These are phyloP conservation scores for Aspergillus persii DNA, from an alignment of 2,329 filamentous ascomycete genomes.

Conservation along the genomic window DNA sequence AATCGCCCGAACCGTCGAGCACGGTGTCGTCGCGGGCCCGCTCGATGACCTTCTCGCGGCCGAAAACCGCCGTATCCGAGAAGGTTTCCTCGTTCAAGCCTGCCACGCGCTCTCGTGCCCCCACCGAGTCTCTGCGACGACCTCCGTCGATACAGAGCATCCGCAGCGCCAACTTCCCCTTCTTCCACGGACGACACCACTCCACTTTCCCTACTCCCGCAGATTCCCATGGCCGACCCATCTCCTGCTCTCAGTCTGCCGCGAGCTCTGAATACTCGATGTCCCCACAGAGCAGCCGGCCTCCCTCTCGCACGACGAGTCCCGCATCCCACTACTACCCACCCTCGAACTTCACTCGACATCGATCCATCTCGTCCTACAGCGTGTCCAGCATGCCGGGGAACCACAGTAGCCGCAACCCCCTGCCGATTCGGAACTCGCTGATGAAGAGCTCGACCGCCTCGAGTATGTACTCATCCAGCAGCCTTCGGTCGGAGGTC, in stretches of 20 bases:
- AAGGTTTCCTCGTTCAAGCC: conserved; percentile 4
- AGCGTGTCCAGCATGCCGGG: conserved; percentile 23
- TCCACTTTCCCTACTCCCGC: conserved; percentile 8
- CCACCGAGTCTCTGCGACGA: conserved; percentile 19
- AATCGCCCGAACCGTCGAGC: conserved; percentile 20
- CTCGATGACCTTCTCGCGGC: conserved; percentile 24
- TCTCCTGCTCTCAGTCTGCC: conserved; percentile 19
- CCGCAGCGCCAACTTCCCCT: conserved; percentile 21
- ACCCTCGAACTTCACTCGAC: conserved; percentile 16
- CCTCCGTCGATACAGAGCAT: conserved; percentile 27
- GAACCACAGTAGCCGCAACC: conserved; percentile 17
- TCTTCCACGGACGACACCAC: conserved; percentile 15
- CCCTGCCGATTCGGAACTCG: conserved; percentile 23
- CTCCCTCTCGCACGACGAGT: conserved; percentile 19
- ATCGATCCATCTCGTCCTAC: conserved; percentile 22
- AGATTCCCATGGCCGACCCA: conserved; percentile 15
- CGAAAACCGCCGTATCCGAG: conserved; percentile 23
- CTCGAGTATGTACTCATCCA: conserved; percentile 27
- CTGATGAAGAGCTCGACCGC: conserved; percentile 27
- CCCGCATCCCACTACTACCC: conserved; percentile 21
- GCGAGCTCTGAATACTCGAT: conserved; percentile 15
- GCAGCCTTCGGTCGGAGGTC: conserved; percentile 30
- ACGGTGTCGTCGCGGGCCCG: conserved; percentile 18
- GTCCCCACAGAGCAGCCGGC: conserved; percentile 11
- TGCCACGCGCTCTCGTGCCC: conserved; percentile 11